Evolutionary conservation across 2,329 filamentous ascomycete genomes (phyloP), one percentile per base, ranked within the genome.

Genomic region (Thermothelomyces thermophilus): DNA sequence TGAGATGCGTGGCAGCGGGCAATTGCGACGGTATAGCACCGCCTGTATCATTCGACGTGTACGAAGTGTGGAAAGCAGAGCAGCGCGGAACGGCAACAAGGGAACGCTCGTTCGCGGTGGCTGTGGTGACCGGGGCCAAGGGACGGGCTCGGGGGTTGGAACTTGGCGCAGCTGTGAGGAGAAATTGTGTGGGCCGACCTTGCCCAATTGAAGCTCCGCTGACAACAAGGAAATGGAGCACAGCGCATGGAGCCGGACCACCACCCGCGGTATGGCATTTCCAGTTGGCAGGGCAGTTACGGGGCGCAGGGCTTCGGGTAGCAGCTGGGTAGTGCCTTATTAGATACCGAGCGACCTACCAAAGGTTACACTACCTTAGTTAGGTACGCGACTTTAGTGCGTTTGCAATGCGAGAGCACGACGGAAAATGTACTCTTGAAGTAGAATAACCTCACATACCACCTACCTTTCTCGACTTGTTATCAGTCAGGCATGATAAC

Each of bases 161-260:
- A 47, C 43, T 43, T 43, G 41, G 41, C 41, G 41, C 30, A 33
- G 41, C 28, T 41, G n/a, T n/a, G 41, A 37, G 30, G 37, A 31
- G 48, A 50, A 46, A 51, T 51, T 51, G 48, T 30, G 42, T 46
- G 48, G 48, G 39, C 22, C 37, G 43, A 4, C 19, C n/a, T 14
- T 36, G 35, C 41, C 35, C 41, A 45, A 50, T 45, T n/a, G 48
- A 41, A 41, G 35, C 17, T 35, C 17, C 9, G 24, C 19, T n/a
- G 42, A 28, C 41, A 46, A 41, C 39, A 48, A 20, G 46, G 41
- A 34, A n/a, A 33, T 37, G 14, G 30, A 35, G 48, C 42, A 37
- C 24, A 9, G 35, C 48, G 39, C 26, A n/a, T n/a, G n/a, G n/a
- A n/a, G n/a, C n/a, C n/a, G 24, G 24, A 26, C 24, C 24, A 26